These are phyloP conservation scores for Fraxinus excelsior DNA, from an alignment of 257 asterid species.

Conservation along the genomic window DNA sequence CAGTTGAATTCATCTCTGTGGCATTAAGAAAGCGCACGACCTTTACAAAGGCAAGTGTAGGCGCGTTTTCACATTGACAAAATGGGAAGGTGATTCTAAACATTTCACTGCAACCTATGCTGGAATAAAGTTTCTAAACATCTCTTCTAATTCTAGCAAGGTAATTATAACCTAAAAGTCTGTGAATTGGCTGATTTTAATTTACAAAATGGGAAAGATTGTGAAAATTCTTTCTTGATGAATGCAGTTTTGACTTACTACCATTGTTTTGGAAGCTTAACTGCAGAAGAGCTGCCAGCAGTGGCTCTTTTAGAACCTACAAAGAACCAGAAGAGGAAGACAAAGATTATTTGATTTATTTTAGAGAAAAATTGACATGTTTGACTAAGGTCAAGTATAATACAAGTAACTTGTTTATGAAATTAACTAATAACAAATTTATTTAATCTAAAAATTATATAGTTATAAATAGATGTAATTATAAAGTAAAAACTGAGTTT, in stretches of 20 bases:
- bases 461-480: too few species aligned
- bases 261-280: constrained; percentile 54
- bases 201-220: constrained; percentile 18
- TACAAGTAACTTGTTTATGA: background rate
- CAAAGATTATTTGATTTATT: background rate
- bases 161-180: constrained; percentile 31
- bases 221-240: background rate
- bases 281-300: constrained; percentile 50
- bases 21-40: background rate
- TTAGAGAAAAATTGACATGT: background rate
- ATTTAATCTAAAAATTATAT: background rate
- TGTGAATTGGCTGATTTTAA: constrained; percentile 19
- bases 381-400: too few species aligned
- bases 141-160: constrained; percentile 5
- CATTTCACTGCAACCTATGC: constrained; percentile 23
- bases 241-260: constrained; percentile 31
- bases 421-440: too few species aligned
- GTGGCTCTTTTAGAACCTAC: constrained; percentile 61
- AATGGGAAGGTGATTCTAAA: constrained; percentile 21
- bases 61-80: background rate
- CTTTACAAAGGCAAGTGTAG: too few species aligned
- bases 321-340: constrained; percentile 16
- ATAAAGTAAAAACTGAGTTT: background rate
- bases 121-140: constrained; percentile 7
- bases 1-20: constrained; percentile 17